Evolutionary conservation across 495 filamentous ascomycete species (phyloP).

Genomic region (Penicillium verhagenii): DNA sequence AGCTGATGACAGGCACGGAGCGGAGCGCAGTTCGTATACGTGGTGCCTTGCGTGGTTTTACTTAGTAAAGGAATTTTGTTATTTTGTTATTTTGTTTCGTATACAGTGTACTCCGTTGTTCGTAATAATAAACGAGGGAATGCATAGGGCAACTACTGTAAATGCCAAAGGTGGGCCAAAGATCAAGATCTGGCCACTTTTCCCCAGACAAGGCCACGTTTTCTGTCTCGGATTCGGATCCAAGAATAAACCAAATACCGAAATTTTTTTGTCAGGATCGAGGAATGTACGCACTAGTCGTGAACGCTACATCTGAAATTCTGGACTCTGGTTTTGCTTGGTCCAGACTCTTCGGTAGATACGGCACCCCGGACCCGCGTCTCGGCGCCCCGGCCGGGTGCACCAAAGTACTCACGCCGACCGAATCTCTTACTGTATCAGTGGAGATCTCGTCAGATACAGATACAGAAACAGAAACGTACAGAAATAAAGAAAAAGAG

Average conservation of each 20-base stretch:
- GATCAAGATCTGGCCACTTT: slow-evolving; percentile 5
- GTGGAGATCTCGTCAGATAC: neutral
- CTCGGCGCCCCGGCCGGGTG: slow-evolving; percentile 1
- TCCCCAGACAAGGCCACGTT: slow-evolving; percentile 14
- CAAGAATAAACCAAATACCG: slow-evolving; percentile 1
- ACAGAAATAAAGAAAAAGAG: too few species aligned
- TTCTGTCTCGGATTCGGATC: neutral
- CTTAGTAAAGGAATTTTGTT: neutral
- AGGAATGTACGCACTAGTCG: neutral
- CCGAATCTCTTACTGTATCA: neutral
- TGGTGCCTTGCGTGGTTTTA: slow-evolving; percentile 1
- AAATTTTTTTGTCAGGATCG: slow-evolving; percentile 5
- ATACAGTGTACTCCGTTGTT: neutral
- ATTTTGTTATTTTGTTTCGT: neutral
- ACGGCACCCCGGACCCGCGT: slow-evolving; percentile 21
- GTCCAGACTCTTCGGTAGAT: slow-evolving; percentile 21
- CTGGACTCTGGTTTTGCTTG: slow-evolving; percentile 1
- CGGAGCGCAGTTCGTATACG: neutral
- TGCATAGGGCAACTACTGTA: neutral
- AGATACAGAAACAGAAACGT: neutral
- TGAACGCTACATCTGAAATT: neutral
- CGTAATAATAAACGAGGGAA: neutral
- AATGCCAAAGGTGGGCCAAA: neutral
- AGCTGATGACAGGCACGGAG: neutral
- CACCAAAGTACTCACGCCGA: neutral